A percentile compares a stretch with the other conserved stretches of the same genome.
Evolutionary conservation across 257 asterid species (phyloP).

Genomic region (Nicotiana attenuata): DNA sequence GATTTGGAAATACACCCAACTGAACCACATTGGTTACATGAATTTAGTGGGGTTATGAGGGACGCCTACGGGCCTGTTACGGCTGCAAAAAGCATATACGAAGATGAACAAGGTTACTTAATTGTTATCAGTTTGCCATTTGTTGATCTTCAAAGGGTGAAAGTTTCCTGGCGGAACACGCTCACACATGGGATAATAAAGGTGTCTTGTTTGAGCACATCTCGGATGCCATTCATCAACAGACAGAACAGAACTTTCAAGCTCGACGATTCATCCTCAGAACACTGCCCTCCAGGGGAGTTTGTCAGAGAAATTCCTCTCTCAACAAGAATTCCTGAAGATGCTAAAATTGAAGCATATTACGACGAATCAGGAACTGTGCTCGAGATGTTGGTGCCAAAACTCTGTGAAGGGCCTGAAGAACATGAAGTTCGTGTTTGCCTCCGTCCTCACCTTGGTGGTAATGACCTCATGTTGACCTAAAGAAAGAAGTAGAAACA

Average conservation of each 20-base stretch:
- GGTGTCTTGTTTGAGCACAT: conserved; percentile 66
- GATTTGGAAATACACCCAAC: conserved; percentile 49
- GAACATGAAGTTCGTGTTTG: conserved; percentile 92
- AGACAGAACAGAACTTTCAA: conserved; percentile 80
- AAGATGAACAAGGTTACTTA: conserved; percentile 69
- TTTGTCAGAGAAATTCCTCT: conserved; percentile 79
- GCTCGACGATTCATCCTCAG: conserved; percentile 58
- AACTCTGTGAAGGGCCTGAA: conserved; percentile 65
- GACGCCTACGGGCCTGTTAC: conserved; percentile 74
- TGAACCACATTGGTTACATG: conserved; percentile 62
- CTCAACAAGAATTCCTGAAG: conserved; percentile 85
- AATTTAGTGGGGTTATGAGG: conserved; percentile 69
- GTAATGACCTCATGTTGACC: conserved; percentile 65
- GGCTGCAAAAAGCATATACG: conserved; percentile 75
- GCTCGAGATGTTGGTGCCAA: conserved; percentile 88
- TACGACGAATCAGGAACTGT: conserved; percentile 73
- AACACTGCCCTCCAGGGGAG: conserved; percentile 96
- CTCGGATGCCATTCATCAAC: conserved; percentile 60
- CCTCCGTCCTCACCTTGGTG: conserved; percentile 71
- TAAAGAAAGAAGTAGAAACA: conserved; percentile 22
- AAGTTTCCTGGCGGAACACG: conserved; percentile 89
- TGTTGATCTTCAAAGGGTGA: conserved; percentile 79
- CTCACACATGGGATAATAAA: conserved; percentile 71
- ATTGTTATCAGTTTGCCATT: conserved; percentile 75
- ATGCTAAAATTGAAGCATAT: conserved; percentile 78